Percentiles rank a stretch among this genome's conserved stretches.
These are phyloP conservation scores for Podaxis sp. DNA, from an alignment of 768 basidiomycete species.

Conservation along the genomic window DNA sequence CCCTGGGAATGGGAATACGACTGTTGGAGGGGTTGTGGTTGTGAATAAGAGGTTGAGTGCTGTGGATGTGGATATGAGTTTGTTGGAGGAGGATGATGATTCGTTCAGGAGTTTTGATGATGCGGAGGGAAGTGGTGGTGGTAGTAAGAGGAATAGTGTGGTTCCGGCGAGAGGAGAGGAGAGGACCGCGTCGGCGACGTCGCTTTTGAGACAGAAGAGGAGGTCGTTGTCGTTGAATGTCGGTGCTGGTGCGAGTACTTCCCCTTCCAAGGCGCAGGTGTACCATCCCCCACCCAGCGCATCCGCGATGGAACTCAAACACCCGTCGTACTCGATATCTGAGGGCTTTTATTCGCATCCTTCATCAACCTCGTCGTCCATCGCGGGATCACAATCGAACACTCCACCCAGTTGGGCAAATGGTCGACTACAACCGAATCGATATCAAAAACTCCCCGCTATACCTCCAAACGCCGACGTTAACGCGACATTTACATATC, in stretches of 20 bases:
- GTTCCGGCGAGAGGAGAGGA: slow-evolving; percentile 6
- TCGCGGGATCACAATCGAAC: slow-evolving; percentile 6
- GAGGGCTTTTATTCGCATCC: slow-evolving; percentile 30
- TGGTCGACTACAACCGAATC: slow-evolving; percentile 26
- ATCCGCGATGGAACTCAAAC: slow-evolving; percentile 30
- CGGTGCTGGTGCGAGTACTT: slow-evolving; percentile 26
- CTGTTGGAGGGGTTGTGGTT: slow-evolving; percentile 18
- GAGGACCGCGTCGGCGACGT: slow-evolving; percentile 39
- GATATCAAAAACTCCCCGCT: slow-evolving; percentile 23
- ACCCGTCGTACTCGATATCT: slow-evolving; percentile 33
- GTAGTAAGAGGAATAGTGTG: neutral
- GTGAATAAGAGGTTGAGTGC: slow-evolving; percentile 65
- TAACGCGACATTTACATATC: slow-evolving; percentile 16
- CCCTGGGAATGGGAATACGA: slow-evolving; percentile 30
- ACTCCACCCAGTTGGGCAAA: slow-evolving; percentile 18
- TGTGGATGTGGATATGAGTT: slow-evolving; percentile 66
- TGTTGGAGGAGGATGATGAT: slow-evolving; percentile 55
- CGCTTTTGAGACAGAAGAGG: slow-evolving; percentile 50
- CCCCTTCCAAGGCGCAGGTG: slow-evolving; percentile 21
- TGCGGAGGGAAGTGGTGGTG: neutral
- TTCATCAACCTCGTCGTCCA: slow-evolving; percentile 22
- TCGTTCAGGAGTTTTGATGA: slow-evolving; percentile 17
- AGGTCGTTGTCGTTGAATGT: slow-evolving; percentile 68
- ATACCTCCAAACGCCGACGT: slow-evolving; percentile 16
- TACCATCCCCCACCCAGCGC: slow-evolving; percentile 28